These are phyloP conservation scores for Excoecaria agallocha DNA, from an alignment of 345 rosid genomes.

Conservation along the genomic window DNA sequence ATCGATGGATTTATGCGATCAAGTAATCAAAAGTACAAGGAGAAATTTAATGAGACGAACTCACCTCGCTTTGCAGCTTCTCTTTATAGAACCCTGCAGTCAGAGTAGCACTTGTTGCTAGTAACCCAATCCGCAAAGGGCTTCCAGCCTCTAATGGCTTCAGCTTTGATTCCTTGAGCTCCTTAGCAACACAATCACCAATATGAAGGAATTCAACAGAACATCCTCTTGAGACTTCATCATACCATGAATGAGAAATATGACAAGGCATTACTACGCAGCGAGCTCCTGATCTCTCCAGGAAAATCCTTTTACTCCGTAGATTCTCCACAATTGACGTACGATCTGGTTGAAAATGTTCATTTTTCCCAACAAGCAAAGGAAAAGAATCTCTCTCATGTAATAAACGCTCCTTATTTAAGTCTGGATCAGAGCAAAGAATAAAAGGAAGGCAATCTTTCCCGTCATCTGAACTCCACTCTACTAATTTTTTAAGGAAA, in stretches of 20 bases:
- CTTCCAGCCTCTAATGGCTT: constrained; percentile 56
- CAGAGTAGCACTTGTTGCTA: constrained; percentile 36
- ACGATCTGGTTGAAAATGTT: constrained; percentile 31
- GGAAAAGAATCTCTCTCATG: constrained; percentile 48
- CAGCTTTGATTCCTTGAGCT: constrained; percentile 47
- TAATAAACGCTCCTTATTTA: constrained; percentile 49
- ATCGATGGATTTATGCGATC: not conserved
- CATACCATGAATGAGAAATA: constrained; percentile 48
- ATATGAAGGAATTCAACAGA: constrained; percentile 41
- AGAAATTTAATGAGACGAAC: constrained; percentile 9
- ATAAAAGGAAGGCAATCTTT: constrained; percentile 52
- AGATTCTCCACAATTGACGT: constrained; percentile 36
- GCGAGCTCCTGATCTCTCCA: constrained; percentile 48
- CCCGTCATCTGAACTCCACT: constrained; percentile 49
- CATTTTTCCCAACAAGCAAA: constrained; percentile 34
- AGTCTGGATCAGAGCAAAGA: constrained; percentile 66
- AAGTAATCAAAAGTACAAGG: not conserved
- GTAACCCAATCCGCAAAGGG: constrained; percentile 45
- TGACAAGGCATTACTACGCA: constrained; percentile 55
- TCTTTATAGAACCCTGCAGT: constrained; percentile 50
- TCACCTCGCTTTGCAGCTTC: constrained; percentile 44
- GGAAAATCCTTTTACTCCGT: constrained; percentile 33
- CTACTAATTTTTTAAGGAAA: constrained; percentile 53
- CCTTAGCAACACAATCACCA: constrained; percentile 53
- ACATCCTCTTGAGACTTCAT: constrained; percentile 35